Evolutionary conservation across 1,139 yeast genomes (phyloP), one percentile per base, ranked within the genome.

Genomic region (Pichia sp.): DNA sequence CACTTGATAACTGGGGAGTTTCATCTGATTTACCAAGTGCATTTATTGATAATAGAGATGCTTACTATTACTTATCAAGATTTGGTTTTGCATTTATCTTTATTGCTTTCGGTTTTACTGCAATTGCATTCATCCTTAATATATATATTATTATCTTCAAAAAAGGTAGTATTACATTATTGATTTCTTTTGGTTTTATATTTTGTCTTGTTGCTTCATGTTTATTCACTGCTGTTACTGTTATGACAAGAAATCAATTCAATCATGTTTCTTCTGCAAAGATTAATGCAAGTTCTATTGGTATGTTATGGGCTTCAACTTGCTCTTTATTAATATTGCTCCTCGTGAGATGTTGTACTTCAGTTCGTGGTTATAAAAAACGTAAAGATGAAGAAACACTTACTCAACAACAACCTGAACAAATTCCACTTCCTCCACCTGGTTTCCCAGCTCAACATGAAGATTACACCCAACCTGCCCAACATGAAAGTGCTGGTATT

Each of bases 301-400:
- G 85, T 60, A 63, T 84, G 52, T 65, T 81, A 26, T 84, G 94
- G 94, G 83, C 88, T 44, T 70, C 86, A 27, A 77, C 80, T 47
- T 83, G 74, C 8, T 66, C 74, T 56, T 65, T 79, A 49, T 57
- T 79, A 26, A 58, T 81, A 50, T 71, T 79, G 42, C 79, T 77
- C 69, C 67, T 79, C 63, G 67, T 76, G 59, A 68, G 79, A 36
- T 79, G 84, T 65, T 74, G 77, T 54, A 72, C 80, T 52, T 70
- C 75, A 53, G 69, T 79, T 51, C 68, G 72, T 50, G 69, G 68
- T 49, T 77, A 75, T 67, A 70, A 63, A 55, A 70, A 68, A 55
- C 79, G 76, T 64, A 55, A 57, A 40, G 53, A 54, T 11, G 49
- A 51, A 37, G 35, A 46, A 29, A 42, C 47, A 7, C 25, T 33